Conservation (phyloP, 805 yeast genomes). For the Kuraishia ogatae region DNA sequence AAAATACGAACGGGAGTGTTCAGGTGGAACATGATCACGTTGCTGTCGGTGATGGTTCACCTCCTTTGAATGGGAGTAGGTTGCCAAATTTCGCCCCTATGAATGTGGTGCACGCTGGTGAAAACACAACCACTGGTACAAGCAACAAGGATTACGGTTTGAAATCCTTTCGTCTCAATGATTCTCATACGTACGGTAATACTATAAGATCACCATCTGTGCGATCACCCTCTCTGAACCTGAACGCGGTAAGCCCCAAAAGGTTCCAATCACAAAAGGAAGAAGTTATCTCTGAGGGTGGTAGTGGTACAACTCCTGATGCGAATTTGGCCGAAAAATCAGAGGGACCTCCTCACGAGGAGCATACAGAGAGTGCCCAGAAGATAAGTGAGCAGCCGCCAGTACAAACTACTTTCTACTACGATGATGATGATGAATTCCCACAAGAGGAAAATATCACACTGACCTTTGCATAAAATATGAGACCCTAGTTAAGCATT, state of each 20-base stretch:
- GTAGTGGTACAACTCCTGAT: too few relatives aligned
- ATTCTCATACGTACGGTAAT: not conserved
- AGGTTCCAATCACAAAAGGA: not conserved
- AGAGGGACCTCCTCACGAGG: too few relatives aligned
- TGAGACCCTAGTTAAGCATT: not conserved
- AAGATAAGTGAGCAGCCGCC: not conserved
- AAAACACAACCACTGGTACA: not conserved
- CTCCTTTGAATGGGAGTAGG: not conserved
- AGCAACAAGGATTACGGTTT: not conserved
- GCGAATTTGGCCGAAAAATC: too few relatives aligned
- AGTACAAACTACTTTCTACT: slow-evolving; percentile 9
- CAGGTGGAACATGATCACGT: not conserved
- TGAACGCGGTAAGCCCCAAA: not conserved
- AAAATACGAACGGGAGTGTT: not conserved
- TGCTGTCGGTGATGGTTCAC: not conserved
- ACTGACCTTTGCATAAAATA: slow-evolving; percentile 17
- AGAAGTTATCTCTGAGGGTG: not conserved
- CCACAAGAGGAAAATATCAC: slow-evolving; percentile 21
- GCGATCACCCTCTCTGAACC: slow-evolving; percentile 1
- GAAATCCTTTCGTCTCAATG: not conserved
- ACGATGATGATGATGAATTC: slow-evolving; percentile 19
- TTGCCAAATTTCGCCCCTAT: not conserved
- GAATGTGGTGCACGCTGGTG: not conserved
- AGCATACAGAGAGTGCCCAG: too few relatives aligned
- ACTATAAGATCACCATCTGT: not conserved